Conservation (phyloP, 2,329 filamentous ascomycete species). For the Aspergillus sergii region DNA sequence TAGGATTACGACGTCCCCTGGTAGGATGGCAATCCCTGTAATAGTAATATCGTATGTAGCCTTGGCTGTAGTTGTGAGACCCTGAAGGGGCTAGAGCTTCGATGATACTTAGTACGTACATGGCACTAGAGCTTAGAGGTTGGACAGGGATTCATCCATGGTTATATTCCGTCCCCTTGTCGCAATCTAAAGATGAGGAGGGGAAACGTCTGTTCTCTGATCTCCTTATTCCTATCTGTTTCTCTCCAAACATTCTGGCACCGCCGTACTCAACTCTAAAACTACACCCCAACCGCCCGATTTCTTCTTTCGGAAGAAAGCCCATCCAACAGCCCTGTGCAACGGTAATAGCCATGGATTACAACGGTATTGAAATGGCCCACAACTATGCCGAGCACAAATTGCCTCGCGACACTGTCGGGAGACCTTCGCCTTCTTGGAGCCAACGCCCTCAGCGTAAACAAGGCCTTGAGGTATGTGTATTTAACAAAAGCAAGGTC, state of each 20-base stretch:
- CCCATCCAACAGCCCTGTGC: not conserved
- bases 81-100: not conserved
- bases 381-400: not conserved
- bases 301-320: not conserved
- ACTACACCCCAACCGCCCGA: not conserved
- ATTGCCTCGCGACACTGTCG: not conserved
- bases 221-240: not conserved
- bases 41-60: not conserved
- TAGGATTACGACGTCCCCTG: not conserved
- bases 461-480: not conserved
- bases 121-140: no score
- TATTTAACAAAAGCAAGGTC: not conserved
- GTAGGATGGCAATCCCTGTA: not conserved
- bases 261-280: not conserved
- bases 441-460: not conserved
- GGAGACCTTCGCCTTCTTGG: not conserved
- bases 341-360: not conserved
- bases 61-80: not conserved
- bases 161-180: not conserved
- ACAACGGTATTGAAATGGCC: not conserved
- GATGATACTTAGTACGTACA: no score
- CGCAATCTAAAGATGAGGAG: not conserved
- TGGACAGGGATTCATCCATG: not conserved
- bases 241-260: not conserved
- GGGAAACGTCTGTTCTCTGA: not conserved